Conservation (phyloP, 495 filamentous ascomycete genomes). For the Sordaria brevicollis region DNA sequence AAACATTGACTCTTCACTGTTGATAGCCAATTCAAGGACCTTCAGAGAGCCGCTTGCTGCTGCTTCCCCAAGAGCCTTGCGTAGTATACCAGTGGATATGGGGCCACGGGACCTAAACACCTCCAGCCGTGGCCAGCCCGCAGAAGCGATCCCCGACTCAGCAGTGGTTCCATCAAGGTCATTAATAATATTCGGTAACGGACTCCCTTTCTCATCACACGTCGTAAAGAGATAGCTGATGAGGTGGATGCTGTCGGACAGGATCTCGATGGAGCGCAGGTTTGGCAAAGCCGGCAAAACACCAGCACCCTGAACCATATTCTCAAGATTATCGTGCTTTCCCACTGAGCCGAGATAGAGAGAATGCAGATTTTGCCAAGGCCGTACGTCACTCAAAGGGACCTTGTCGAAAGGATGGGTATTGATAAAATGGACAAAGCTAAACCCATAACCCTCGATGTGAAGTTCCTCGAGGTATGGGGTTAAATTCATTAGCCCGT, state of each 20-base stretch:
- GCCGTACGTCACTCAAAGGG: not conserved
- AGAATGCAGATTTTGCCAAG: not conserved
- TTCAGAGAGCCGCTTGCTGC: constrained; percentile 3
- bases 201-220: not conserved
- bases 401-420: not conserved
- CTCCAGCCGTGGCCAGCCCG: constrained; percentile 7
- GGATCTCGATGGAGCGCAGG: not conserved
- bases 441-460: constrained; percentile 3
- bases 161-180: not conserved
- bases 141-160: not conserved
- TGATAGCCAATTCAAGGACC: constrained; percentile 12
- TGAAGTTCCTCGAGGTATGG: constrained; percentile 11
- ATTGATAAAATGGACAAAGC: not conserved
- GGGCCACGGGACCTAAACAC: constrained; percentile 10
- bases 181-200: not conserved
- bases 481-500: not conserved
- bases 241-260: not conserved
- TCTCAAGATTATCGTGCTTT: not conserved
- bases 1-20: not conserved
- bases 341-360: not conserved
- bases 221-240: not conserved
- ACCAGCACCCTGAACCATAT: not conserved
- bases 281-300: not conserved
- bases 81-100: not conserved
- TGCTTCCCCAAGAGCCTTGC: constrained; percentile 1